Evolutionary conservation across 441 rosid species (phyloP), one percentile per base, ranked within the genome.

Genomic region (Pelargonium cotyledonis): DNA sequence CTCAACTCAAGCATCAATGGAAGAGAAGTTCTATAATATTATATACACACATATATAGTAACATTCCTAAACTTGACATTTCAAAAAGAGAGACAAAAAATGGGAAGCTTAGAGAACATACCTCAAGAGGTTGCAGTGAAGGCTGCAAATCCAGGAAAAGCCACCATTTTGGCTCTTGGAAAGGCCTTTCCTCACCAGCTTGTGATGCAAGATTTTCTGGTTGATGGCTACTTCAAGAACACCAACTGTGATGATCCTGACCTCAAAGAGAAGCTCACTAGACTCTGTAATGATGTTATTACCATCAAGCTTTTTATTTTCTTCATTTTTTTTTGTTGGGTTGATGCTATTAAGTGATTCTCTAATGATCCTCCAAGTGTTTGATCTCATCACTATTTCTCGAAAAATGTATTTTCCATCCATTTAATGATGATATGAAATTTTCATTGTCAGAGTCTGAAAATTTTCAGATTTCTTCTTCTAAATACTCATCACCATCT

Each of bases 141-240:
- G 76, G 76, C 67, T 68, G 79, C 82, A 35, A 80, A 18, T 47
- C 79, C 79, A 0, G 88, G 96, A 6, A 92, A 88, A 83, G 97
- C 98, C 7, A 80, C 96, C 19, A 90, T 92, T 75, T 80, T 93
- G 80, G 90, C 97, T 49, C 83, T 90, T 1, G 97, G 97, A 61
- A 91, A 90, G 84, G 97, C 97, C 49, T 95, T 95, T 73, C 99
- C 99, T 69, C 86, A 85, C 77, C 99, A 95, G 86, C 97, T 95
- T 44, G 96, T 92, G 49, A 90, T 95, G 98, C 99, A 95, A 70
- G 96, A 90, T 69, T 88, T 84, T 66, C 84, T 95, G 66, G 98
- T 95, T 65, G 97, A 95, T 75, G 98, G 96, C 11, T 92, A 89
- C 75, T 95, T 95, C 85, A 87, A 71, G 82, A 85, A 81, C 83